Base-by-base conservation (phyloP, 2,329 filamentous ascomycete species). In the Harringtonia lauricola region DNA sequence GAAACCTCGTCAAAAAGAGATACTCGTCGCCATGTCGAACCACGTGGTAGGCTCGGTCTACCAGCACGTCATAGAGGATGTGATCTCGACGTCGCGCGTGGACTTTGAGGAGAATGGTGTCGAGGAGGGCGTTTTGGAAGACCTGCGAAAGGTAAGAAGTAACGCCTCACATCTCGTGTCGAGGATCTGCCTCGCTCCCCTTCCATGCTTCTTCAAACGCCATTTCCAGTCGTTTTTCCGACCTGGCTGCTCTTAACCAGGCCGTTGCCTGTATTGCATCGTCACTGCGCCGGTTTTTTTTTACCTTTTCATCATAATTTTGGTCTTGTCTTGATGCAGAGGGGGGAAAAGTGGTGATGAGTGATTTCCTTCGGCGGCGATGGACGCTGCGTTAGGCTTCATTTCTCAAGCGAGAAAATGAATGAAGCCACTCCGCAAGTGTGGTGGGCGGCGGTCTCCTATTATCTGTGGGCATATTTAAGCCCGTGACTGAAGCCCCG, bases 21-120 rank as follows among this genome's bases (percentile, higher is more conserved):
- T n/a, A 26, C 24, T 26, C 24, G 24, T 26, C 24, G 24, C 24
- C 6, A 79, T 79, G 75, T 79, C 75, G 47, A 79, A 79, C 61
- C 56, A 62, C 38, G 64, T 66, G 15, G 75, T 79, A 69, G 92
- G 92, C 57, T 67, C 69, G 53, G 82, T 96, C 58, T 98, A 95
- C 64, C 72, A 81, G 64, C 68, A 73, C 57, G 81, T 85, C 62
- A 85, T 85, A 59, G 72, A 82, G 50, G 86, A 92, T 67, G 88
- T 98, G 60, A 86, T 96, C 64, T 83, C 90, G 55, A 83, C 85
- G 53, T 95, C 90, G 58, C 78, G 86, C 58, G 85, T 90, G 58
- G 92, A 96, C 65, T 96, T 98, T 61, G 92, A 98, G 64, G 92
- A 98, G 67, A 87, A 83, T 55, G 92, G 92, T 56, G 83, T 96